These are phyloP conservation scores for Cutaneotrichosporon mucoides DNA, from an alignment of 1,284 basidiomycete species.

Conservation along the genomic window DNA sequence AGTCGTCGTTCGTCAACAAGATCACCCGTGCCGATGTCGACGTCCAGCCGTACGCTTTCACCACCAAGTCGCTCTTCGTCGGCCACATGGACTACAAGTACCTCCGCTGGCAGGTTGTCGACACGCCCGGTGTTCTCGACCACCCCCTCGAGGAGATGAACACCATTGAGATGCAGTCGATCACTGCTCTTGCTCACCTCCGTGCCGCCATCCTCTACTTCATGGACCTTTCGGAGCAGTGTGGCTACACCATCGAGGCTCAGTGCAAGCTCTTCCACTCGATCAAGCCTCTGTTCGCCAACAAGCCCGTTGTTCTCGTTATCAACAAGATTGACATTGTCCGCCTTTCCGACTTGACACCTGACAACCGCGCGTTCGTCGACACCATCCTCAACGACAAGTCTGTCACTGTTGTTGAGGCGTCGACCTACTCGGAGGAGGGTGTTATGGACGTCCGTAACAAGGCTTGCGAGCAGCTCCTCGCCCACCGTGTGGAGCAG, in stretches of 20 bases:
- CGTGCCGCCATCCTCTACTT: conserved; percentile 91
- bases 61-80: conserved; percentile 93
- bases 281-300: conserved; percentile 89
- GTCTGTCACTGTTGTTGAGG: conserved; percentile 68
- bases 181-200: conserved; percentile 89
- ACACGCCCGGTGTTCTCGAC: conserved; percentile 80
- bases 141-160: conserved; percentile 98
- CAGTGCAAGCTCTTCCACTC: conserved; percentile 96
- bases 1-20: conserved; percentile 97
- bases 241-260: conserved; percentile 89
- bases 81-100: conserved; percentile 97
- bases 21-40: conserved; percentile 95
- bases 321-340: conserved; percentile 94
- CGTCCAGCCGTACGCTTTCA: conserved; percentile 96
- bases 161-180: conserved; percentile 98
- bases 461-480: conserved; percentile 82
- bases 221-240: conserved; percentile 95
- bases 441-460: conserved; percentile 93
- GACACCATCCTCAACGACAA: conserved; percentile 76
- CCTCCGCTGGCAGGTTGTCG: conserved; percentile 95
- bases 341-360: conserved; percentile 71
- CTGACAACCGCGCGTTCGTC: conserved; percentile 70
- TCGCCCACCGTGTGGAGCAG: conserved; percentile 84
- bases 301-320: conserved; percentile 86
- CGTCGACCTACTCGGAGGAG: conserved; percentile 90